Evolutionary conservation across 2,329 filamentous ascomycete species (phyloP), one percentile per base, ranked within the genome.

Genomic region (Sphaceloma murrayae): DNA sequence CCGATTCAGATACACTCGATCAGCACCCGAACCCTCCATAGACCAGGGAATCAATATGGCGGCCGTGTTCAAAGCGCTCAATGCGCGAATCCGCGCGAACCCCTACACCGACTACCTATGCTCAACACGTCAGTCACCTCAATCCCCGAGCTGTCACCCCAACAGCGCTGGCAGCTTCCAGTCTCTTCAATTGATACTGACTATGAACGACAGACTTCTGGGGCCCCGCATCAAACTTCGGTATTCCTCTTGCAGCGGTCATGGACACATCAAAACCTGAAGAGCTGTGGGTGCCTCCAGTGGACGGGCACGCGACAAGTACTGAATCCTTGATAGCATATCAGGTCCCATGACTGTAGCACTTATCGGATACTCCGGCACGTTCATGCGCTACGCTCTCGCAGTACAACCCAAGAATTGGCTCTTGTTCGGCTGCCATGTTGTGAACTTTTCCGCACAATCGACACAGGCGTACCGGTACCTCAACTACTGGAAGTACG

Each of bases 371-470:
- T 81, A 81, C 68, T 74, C 72, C 17, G 74, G 60, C 34, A 75
- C 74, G 47, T 81, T 81, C 66, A 78, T 78, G 75, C 76, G 77
- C 59, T 81, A 80, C 65, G 65, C 77, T 47, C 59, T 81, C 50
- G 77, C 77, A 49, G 75, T 81, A 46, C 66, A 67, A 11, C 77
- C 77, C 30, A 68, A 67, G 56, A 81, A 81, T 66, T 80, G 79
- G 66, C 74, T 81, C 51, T 74, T 81, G 46, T 80, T 81, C 61
- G 77, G 72, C 52, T 80, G 77, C 66, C 77, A 81, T 62, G 64
- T 74, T 49, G 70, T 79, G 63, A 81, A 81, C 65, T 80, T 77
- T 62, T 63, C 62, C 51, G 73, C 74, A 34, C 77, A 81, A 61
- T 52, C 67, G 33, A 73, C 70, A 22, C 77, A 81, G 59, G 75